Conservation (phyloP, 768 basidiomycete genomes). For the Leccinum subgranulosum region DNA sequence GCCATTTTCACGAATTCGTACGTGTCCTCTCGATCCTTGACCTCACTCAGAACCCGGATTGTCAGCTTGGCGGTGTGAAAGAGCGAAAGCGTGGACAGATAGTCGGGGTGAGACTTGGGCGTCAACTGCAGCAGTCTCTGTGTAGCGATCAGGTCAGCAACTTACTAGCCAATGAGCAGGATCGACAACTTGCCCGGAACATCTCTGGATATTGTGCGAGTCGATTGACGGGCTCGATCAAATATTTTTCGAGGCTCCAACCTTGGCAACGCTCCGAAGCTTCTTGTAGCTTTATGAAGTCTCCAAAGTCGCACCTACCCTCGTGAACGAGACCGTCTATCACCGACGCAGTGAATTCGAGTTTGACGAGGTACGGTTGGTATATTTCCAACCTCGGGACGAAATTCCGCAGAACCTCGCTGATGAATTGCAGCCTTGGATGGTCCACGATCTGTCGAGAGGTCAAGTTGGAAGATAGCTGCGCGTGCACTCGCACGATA, state of each 20-base stretch:
- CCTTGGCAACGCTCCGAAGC: slow-evolving; percentile 49
- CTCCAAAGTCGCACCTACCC: slow-evolving; percentile 70
- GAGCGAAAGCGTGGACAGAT: slow-evolving; percentile 62
- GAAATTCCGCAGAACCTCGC: slow-evolving; percentile 57
- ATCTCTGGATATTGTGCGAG: slow-evolving; percentile 67
- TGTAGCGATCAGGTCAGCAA: slow-evolving; percentile 31
- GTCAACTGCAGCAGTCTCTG: slow-evolving; percentile 73
- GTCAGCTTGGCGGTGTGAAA: slow-evolving; percentile 66
- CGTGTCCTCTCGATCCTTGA: slow-evolving; percentile 83
- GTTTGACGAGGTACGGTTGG: slow-evolving; percentile 78
- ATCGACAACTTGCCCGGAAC: slow-evolving; percentile 58
- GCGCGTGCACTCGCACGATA: slow-evolving; percentile 72
- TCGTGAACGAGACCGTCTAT: slow-evolving; percentile 51
- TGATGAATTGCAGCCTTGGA: slow-evolving; percentile 49
- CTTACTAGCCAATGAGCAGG: background rate
- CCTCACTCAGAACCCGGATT: slow-evolving; percentile 78
- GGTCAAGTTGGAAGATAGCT: slow-evolving; percentile 52
- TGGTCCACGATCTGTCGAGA: slow-evolving; percentile 39
- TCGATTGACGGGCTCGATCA: slow-evolving; percentile 74
- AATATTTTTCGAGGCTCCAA: slow-evolving; percentile 62
- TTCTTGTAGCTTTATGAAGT: slow-evolving; percentile 75
- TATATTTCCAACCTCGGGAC: slow-evolving; percentile 75
- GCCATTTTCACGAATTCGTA: slow-evolving; percentile 72
- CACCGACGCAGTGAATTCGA: slow-evolving; percentile 55
- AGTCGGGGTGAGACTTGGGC: slow-evolving; percentile 65